Evolutionary conservation across 257 asterid genomes (phyloP).

Genomic region (Capsicum chinense): DNA sequence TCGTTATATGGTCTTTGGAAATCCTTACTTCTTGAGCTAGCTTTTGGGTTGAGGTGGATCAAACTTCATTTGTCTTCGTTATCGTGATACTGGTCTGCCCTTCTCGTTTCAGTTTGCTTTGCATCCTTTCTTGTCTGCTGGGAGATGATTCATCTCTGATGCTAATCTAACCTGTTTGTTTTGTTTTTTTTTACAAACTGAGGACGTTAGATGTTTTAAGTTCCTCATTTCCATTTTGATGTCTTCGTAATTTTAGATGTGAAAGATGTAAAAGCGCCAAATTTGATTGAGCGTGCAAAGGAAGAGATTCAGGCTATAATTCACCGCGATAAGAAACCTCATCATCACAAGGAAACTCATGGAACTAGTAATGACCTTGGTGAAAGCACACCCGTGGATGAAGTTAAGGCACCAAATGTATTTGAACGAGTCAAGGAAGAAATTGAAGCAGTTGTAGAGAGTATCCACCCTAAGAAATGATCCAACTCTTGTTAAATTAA

Average conservation of each 20-base stretch:
- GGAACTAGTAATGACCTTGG: conserved; percentile 74
- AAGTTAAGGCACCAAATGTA: conserved; percentile 76
- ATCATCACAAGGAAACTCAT: conserved; percentile 75
- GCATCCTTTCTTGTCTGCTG: not conserved
- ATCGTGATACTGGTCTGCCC: not conserved
- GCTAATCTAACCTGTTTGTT: not conserved
- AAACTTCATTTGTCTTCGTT: not conserved
- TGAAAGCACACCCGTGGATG: conserved; percentile 64
- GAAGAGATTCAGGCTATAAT: conserved; percentile 39
- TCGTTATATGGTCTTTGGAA: not conserved
- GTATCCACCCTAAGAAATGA: conserved; percentile 65
- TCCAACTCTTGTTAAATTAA: not conserved
- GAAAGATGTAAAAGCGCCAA: conserved; percentile 44
- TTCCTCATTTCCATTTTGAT: not conserved
- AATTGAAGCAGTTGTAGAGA: conserved; percentile 70
- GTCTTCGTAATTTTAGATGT: conserved; percentile 32
- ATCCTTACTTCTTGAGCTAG: no score
- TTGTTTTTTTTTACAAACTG: not conserved
- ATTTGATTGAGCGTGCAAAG: conserved; percentile 44
- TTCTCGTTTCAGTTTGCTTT: not conserved
- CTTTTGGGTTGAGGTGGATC: not conserved
- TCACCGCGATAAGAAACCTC: conserved; percentile 44
- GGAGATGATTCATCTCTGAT: not conserved
- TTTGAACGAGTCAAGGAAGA: conserved; percentile 83
- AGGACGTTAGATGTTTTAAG: not conserved